Evolutionary conservation across 805 yeast genomes (phyloP), one percentile per base, ranked within the genome.

Genomic region (Candida koratica): DNA sequence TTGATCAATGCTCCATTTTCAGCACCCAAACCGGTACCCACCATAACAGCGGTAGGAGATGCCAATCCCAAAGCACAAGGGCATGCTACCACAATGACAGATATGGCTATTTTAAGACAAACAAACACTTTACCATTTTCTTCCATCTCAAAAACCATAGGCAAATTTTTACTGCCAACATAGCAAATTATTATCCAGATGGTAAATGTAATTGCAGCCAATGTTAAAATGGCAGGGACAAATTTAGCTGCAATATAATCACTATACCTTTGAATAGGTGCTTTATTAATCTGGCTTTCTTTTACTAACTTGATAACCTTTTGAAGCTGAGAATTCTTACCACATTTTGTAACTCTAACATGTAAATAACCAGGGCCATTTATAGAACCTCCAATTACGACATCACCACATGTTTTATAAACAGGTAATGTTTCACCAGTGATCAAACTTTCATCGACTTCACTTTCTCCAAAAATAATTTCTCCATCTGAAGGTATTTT

Each of bases 21-120:
- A 0, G 98, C 97, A 26, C 96, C 97, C 15, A 87, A 82, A 26
- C 98, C 98, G 2, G 97, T 90, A 6, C 97, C 98, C 2, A 93
- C 98, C 97, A 94, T 93, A 8, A 93, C 86, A 0, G 97, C 97
- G 1, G 98, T 94, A 1, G 99, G 99, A 0, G 97, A 95, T 3
- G 97, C 97, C 34, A 93, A 69, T 3, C 98, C 99, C 16, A 93
- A 63, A 0, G 98, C 97, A 71, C 98, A 93, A 0, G 99, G 99
- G 60, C 99, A 93, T 1, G 98, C 98, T 33, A 93, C 97, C 8
- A 93, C 96, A 45, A 94, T 76, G 4, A 93, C 98, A 5, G 95
- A 80, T 17, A 93, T 90, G 5, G 95, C 81, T 30, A 89, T 71
- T 49, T 84, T 79, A 38, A 94, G 58, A 52, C 90, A 81, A 4